Conservation (phyloP, 2,329 filamentous ascomycete species). For the Hypoxylon sp. region DNA sequence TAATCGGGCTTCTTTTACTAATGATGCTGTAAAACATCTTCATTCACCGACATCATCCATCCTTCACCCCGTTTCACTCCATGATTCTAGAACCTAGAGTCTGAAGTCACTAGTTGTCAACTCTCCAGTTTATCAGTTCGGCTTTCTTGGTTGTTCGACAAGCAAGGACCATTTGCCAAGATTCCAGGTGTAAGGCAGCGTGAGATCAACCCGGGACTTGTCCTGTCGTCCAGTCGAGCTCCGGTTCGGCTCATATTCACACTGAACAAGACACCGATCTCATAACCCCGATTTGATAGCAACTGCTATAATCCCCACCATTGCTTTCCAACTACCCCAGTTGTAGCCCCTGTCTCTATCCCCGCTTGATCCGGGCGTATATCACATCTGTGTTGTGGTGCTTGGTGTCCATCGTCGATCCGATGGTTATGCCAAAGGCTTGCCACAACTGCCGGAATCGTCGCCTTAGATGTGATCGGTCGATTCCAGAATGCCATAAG, state of each 20-base stretch:
- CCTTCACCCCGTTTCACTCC: constrained; percentile 7
- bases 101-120: not conserved
- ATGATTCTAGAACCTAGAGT: constrained; percentile 4
- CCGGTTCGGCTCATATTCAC: constrained; percentile 15
- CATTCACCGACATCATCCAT: constrained; percentile 33
- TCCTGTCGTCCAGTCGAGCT: constrained; percentile 20
- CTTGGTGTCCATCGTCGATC: constrained; percentile 2
- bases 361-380: constrained; percentile 2
- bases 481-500: constrained; percentile 72
- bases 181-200: not conserved
- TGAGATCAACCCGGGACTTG: constrained; percentile 3
- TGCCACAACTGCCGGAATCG: constrained; percentile 75
- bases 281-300: constrained; percentile 1
- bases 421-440: constrained; percentile 55
- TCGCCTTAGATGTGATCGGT: constrained; percentile 74
- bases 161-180: not conserved
- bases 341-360: not conserved
- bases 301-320: constrained; percentile 9
- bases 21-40: constrained; percentile 30
- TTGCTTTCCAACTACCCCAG: constrained; percentile 7
- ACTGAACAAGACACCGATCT: not conserved
- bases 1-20: constrained; percentile 28
- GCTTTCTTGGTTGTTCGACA: not conserved
- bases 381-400: not conserved
- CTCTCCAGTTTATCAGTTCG: constrained; percentile 1